Evolutionary conservation across 495 filamentous ascomycete genomes (phyloP), one percentile per base, ranked within the genome.

Genomic region (Annulohypoxylon bovei): DNA sequence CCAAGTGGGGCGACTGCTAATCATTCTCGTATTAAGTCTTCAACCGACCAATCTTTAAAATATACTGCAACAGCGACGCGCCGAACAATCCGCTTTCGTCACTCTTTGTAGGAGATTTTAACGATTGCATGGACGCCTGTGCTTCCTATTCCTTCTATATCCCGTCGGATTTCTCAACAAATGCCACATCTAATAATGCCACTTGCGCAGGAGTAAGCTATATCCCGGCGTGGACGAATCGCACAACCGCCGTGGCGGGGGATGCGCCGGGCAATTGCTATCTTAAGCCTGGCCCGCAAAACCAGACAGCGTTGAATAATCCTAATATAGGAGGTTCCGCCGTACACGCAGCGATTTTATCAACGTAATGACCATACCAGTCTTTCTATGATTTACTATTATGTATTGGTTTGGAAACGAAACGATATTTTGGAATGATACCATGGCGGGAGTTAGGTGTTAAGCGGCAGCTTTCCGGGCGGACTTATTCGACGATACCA

Each of bases 111-210:
- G 64, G 73, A 47, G 72, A 76, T 60, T 84, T 84, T 53, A 55
- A 65, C 66, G 76, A 77, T 28, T 84, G 82, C 74, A 84, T 84
- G 64, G 82, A 84, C 60, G 80, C 81, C 18, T 84, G 82, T 73
- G 78, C 81, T 16, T 76, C 75, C 4, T 84, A 80, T 55, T 75
- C 79, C 7, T 70, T 54, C 5, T 83, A 79, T 44, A 70, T 77
- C 7, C 69, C 78, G 4, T 30, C 37, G 0, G 44, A 67, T 16
- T 81, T 80, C 33, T 65, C 68, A 32, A 62, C 40, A 23, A 62
- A 63, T 22, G 57, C 60, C 18, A 68, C 59, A 0, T 65, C 70
- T 39, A 35, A 30, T 40, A 80, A 81, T 59, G 65, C 73, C 12
- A 82, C 75, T 0, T 84, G 82, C 62, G 64, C 58, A 0, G 82